Base-by-base conservation (phyloP, 1,284 basidiomycete genomes). In the Cutaneotrichosporon sp. region DNA sequence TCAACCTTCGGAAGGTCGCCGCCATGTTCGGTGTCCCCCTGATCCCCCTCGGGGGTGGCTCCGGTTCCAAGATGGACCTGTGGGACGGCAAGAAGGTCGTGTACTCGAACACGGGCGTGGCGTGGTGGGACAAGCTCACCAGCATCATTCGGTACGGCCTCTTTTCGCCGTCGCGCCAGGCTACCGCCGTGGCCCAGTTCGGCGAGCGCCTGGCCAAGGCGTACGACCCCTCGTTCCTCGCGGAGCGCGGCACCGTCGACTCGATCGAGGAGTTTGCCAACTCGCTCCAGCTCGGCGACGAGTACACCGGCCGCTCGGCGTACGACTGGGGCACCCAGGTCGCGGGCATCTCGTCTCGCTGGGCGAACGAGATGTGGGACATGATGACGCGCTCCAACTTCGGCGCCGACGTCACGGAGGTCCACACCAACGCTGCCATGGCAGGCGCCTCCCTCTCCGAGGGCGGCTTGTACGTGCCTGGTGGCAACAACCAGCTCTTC, bases 401-500 rank as follows among this genome's bases (percentile, higher is more conserved):
- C 63, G 76, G 70, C 5, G 66, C 90, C 83, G 86, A 94, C 72
- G 84, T 87, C 22, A 83, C 87, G 69, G 69, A 82, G 25, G 89
- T 98, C 8, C 92, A 97, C 71, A 91, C 86, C 0, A 81, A 97
- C 20, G 1, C 77, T 86, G n/a, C 84, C 84, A 58, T 89, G 88
- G 10, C 82, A 97, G 87, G 87, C 8, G 91, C 91, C 0, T 80
- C 81, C 1, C 83, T 84, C 13, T 16, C 27, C 4, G 24, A n/a
- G 24, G 47, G 16, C 7, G 27, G 14, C 5, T 11, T n/a, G 3
- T 6, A 16, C 47, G 84, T 97, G 51, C 79, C 83, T 63, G 88
- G 89, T 3, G 95, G 95, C 2, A 97, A 98, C 79, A 90, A 85
- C 76, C 85, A 85, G 68, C 84, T 98, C 50, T 98, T 98, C 73